Conservation (phyloP, 371 early-diverging fungal genomes). For the Actinomortierella ambigua region DNA sequence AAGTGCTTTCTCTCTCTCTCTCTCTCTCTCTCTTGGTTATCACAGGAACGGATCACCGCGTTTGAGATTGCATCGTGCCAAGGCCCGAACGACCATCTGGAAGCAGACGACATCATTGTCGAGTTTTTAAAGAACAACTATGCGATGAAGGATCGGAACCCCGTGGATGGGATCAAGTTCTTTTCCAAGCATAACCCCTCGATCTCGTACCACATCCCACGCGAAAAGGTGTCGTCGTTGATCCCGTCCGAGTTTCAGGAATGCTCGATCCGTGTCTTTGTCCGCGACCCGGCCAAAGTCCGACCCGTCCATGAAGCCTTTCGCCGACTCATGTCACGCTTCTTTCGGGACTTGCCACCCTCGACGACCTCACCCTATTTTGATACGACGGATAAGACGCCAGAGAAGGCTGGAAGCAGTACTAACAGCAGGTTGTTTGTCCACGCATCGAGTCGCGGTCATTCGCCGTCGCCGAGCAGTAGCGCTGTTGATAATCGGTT, state of each 20-base stretch:
- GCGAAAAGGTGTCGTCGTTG: conserved; percentile 73
- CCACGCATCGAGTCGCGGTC: no score
- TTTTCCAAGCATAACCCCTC: conserved; percentile 70
- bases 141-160: conserved; percentile 84
- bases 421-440: no score
- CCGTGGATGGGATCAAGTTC: conserved; percentile 84
- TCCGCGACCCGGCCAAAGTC: conserved; percentile 65
- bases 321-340: conserved; percentile 43
- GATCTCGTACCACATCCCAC: conserved; percentile 65
- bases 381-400: conserved; percentile 34
- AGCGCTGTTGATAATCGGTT: no score
- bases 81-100: conserved; percentile 56
- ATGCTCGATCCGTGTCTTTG: conserved; percentile 68
- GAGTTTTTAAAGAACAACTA: conserved; percentile 76
- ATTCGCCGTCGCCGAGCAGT: no score
- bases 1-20: neutral
- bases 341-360: conserved; percentile 35
- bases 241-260: conserved; percentile 78
- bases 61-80: conserved; percentile 65
- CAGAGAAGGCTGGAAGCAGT: no score
- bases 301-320: conserved; percentile 40
- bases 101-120: conserved; percentile 74
- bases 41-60: conserved; percentile 54
- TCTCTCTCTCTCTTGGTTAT: neutral
- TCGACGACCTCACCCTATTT: conserved; percentile 42